Evolutionary conservation across 2,329 filamentous ascomycete species (phyloP), one percentile per base, ranked within the genome.

Genomic region (Triangularia setosa): DNA sequence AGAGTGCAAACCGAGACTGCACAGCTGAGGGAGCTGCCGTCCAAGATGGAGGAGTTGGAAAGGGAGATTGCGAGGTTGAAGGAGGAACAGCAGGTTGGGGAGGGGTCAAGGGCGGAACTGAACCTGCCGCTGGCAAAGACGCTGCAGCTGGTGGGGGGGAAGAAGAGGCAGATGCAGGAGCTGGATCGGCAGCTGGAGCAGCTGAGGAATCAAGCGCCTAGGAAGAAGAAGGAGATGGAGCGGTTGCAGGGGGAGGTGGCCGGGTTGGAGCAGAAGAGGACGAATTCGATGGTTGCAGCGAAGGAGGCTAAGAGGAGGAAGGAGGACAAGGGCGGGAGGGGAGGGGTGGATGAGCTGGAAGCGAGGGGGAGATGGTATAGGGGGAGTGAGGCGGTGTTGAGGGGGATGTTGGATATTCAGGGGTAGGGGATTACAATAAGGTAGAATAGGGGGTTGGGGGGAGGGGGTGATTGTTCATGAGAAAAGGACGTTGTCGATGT

Each of bases 341-440:
- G 88, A 5, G 84, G 87, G 52, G 85, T 86, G 16, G 90, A 92
- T 70, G 90, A 93, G 71, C 75, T 93, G 30, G 91, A 93, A 74
- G 88, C 91, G 75, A 83, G 87, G 70, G 91, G 89, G 5, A 81
- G 90, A 69, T 94, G 91, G 91, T 87, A 88, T 77, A 84, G 86
- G 69, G 88, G 87, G 18, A 87, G 86, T n/a, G 90, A 92, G 72
- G 78, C 79, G 8, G 83, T 81, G 12, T 74, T 93, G 74, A 28
- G 25, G 23, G 52, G n/a, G 14, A 5, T 48, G 40, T 21, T 48
- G 40, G 40, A 18, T 18, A 48, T 48, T 21, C 40, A 23, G 40
- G 40, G 40, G 35, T 40, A 14, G 14, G 6, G 3, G 9, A 33
- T 12, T n/a, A 48, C 2, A 48, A 48, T n/a, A 18, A 21, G 40